Conservation (phyloP, 495 filamentous ascomycete species). For the Annulohypoxylon stygium region DNA sequence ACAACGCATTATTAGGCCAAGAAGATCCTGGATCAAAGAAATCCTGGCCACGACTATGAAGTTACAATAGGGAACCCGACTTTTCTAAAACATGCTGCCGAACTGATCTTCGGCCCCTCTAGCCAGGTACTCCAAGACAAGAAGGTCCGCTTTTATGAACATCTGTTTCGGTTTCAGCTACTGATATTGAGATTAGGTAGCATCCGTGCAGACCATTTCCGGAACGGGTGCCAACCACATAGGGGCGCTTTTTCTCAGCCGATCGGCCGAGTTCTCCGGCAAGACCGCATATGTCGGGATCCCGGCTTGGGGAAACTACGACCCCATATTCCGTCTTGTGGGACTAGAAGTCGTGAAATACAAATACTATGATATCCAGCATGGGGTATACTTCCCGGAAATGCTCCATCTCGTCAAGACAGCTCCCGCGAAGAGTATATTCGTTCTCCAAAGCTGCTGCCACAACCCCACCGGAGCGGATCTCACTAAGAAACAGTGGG, state of each 20-base stretch:
- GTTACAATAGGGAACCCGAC: not conserved
- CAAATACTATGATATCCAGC: not conserved
- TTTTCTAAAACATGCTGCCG: not conserved
- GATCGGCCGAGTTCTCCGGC: conserved; percentile 1
- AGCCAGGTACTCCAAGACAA: not conserved
- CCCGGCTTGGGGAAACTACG: not conserved
- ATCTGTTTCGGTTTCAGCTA: not conserved
- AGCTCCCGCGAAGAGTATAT: not conserved
- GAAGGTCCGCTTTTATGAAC: not conserved
- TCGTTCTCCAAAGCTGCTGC: not conserved
- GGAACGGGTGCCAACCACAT: conserved; percentile 1
- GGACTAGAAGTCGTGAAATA: not conserved
- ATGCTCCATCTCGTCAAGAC: not conserved
- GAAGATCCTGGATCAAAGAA: not conserved
- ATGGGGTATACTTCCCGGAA: not conserved
- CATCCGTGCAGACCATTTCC: not conserved
- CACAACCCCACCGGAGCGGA: not conserved
- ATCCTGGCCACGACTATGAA: not conserved
- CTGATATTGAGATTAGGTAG: not conserved
- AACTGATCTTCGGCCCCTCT: not conserved
- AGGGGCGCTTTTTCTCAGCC: not conserved
- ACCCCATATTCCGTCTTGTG: not conserved
- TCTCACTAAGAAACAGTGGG: not conserved
- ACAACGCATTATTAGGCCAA: not conserved
- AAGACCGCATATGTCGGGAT: not conserved